Base-by-base conservation (phyloP, 495 filamentous ascomycete genomes). In the Hyaloscypha finlandica region DNA sequence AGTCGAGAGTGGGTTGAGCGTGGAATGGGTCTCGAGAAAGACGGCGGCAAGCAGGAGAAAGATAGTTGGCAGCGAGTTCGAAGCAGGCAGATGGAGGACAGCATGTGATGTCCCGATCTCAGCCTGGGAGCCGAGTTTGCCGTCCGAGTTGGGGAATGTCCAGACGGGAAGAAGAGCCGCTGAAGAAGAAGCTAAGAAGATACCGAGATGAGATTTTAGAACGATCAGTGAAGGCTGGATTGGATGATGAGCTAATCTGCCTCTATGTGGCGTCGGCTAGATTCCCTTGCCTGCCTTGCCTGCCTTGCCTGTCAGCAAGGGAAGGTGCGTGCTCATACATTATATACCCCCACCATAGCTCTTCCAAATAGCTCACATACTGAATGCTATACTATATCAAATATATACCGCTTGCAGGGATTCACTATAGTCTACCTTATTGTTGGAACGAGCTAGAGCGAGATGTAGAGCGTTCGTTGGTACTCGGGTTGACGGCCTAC, bases 1-100 rank as follows among this genome's bases (percentile, higher is more conserved):
- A 94, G 92, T 70, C 86, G 89, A 76, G 88, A 96, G 74, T 99
- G 96, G 96, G 89, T 98, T 19, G 96, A 98, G 81, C 77, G 92
- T 6, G 94, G 93, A 0, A 79, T 96, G 84, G 89, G 87, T 12
- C 76, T 89, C 66, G 84, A 83, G 74, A 77, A 75, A 9, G 75
- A 80, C 33, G 84, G 88, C 35, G 86, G 87, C 0, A 84, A 87
- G 76, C 71, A 81, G 61, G 89, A 92, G 69, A 81, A 78, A 33
- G 84, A 89, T 65, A 85, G 78, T 61, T 92, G 87, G 86, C 77
- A 84, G 69, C 90, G 87, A 78, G 84, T 84, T 45, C 77, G 89
- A 70, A 87, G 84, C 73, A 81, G 82, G 68, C 89, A 88, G 84
- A 84, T 86, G 77, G 90, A 92, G 74, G 90, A 92, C 73, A 89